Evolutionary conservation across 768 basidiomycete genomes (phyloP).

Genomic region (Boletus insuetus): DNA sequence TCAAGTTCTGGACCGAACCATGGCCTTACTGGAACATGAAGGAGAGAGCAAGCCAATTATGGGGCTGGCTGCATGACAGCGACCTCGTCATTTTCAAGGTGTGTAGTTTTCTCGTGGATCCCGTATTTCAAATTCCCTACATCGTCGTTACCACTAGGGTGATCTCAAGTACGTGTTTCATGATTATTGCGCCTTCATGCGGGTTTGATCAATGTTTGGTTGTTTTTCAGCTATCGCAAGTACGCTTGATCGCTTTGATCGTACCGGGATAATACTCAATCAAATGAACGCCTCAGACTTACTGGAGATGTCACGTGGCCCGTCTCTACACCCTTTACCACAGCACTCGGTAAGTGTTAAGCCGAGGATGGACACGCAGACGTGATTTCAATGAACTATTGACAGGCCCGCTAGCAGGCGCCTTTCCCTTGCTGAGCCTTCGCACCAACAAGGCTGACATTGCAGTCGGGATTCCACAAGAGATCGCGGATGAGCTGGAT

Average conservation of each 20-base stretch:
- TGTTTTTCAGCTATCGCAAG: slow-evolving; percentile 73
- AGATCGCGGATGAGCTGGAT: slow-evolving; percentile 67
- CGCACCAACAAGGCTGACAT: slow-evolving; percentile 97
- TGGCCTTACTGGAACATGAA: slow-evolving; percentile 78
- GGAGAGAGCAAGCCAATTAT: slow-evolving; percentile 48
- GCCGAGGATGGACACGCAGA: neutral
- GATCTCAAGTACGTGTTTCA: slow-evolving; percentile 78
- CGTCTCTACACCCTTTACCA: slow-evolving; percentile 67
- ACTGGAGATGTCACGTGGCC: slow-evolving; percentile 91
- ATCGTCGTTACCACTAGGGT: slow-evolving; percentile 47
- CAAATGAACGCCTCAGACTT: slow-evolving; percentile 48
- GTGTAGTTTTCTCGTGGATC: slow-evolving; percentile 3
- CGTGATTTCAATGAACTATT: slow-evolving; percentile 3
- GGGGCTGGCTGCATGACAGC: slow-evolving; percentile 48
- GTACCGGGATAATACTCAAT: neutral
- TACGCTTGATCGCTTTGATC: slow-evolving; percentile 35
- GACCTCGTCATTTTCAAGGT: slow-evolving; percentile 86
- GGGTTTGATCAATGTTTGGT: slow-evolving; percentile 1
- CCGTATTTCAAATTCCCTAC: neutral
- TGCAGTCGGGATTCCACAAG: slow-evolving; percentile 71
- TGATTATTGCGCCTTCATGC: neutral
- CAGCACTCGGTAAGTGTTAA: slow-evolving; percentile 58
- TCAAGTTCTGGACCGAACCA: slow-evolving; percentile 71
- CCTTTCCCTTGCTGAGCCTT: slow-evolving; percentile 80
- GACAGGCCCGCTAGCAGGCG: slow-evolving; percentile 71